Base-by-base conservation (phyloP, 1,284 basidiomycete genomes). In the Exsudoporus floridanus region DNA sequence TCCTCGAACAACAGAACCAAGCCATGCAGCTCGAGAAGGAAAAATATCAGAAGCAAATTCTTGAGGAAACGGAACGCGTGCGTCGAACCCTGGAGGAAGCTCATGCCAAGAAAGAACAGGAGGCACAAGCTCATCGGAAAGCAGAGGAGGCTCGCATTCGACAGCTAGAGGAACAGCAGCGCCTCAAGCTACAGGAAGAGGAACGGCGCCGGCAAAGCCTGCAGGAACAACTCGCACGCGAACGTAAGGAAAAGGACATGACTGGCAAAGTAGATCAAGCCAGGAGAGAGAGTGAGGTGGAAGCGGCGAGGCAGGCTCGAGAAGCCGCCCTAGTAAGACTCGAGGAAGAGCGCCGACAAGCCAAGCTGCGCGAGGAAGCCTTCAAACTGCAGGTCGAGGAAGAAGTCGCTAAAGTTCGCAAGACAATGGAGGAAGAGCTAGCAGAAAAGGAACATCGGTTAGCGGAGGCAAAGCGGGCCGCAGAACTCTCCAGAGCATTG, bases 261-360 rank as follows among this genome's bases (percentile, higher is more conserved):
- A 33, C 25, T 19, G 27, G 38, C 40, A 56, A 54, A 38, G 55
- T 44, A 34, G 68, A 66, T 16, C 56, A 60, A 14, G 39, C 7
- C n/a, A 56, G 51, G 23, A 53, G 39, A 36, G 57, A 65, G 27
- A 45, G 36, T 28, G 66, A 71, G 35, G 55, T 45, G 30, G 67
- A 66, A 3, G 46, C 46, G 1, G 39, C 57, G 36, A 63, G 35
- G 44, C 55, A 54, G 31, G 49, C 36, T 5, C 50, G 46, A 13
- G 67, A 71, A 45, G 57, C 54, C 2, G 55, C 60, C 2, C 33
- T 51, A 4, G 65, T 46, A 23, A 63, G 53, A 49, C 57, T 70
- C 18, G 59, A 65, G 46, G 61, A 70, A 23, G 70, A 70, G 33
- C 63, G 61, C 19, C 60, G 49, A n/a, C 50, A 68, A 48, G 67